Evolutionary conservation across 139 green algal species (phyloP), one percentile per base, ranked within the genome.

Genomic region (Desmodesmus armatus): DNA sequence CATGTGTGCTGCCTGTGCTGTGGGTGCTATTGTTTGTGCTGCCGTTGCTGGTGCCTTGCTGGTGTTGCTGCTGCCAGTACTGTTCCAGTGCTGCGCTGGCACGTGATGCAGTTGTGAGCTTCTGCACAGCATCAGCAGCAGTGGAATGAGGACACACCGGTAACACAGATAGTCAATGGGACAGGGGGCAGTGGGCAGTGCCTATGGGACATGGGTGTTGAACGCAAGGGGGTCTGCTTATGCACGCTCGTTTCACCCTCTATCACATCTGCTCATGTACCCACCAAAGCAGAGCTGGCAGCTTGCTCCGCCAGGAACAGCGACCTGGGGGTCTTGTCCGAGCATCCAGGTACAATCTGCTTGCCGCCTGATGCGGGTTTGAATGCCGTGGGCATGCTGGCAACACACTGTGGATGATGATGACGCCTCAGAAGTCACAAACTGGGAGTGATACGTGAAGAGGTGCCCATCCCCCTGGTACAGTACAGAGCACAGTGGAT

Each of bases 91-190:
- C 78, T 49, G 78, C 78, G 27, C n/a, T 72, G 13, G 78, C 21
- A n/a, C 78, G 66, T 23, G n/a, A 7, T 47, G 41, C 62, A 13
- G 78, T 84, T 37, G 78, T 84, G 9, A 77, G 40, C 41, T 84
- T 84, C 78, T 84, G 73, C 73, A 69, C 60, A 80, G 70, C 70
- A 78, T 37, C 6, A 11, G n/a, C 37, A 60, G 39, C n/a, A 60
- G 25, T 37, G 70, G 21, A 78, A 37, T 7, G 55, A n/a, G 60
- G 31, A 11, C 13, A 43, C n/a, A n/a, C n/a, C n/a, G n/a, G n/a
- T n/a, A n/a, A n/a, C n/a, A n/a, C n/a, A n/a, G n/a, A n/a, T n/a
- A n/a, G n/a, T n/a, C n/a, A n/a, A n/a, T n/a, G n/a, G n/a, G n/a
- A n/a, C n/a, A n/a, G n/a, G n/a, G n/a, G n/a, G n/a, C n/a, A n/a